These are phyloP conservation scores for Naganishia onofrii DNA, from an alignment of 768 basidiomycete genomes.

Conservation along the genomic window DNA sequence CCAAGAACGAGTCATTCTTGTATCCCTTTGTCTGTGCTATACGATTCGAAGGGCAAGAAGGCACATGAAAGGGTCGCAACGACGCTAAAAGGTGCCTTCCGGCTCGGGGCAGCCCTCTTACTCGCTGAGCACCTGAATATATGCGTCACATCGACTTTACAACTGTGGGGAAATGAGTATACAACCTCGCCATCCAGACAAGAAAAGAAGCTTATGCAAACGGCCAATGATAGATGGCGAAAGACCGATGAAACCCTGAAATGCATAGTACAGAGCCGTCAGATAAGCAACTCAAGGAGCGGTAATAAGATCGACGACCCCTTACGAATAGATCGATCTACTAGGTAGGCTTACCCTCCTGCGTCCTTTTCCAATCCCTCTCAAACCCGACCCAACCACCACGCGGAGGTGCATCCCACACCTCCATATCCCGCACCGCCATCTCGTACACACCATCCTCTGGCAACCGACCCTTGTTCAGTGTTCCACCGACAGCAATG, in stretches of 20 bases:
- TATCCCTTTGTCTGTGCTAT: background rate
- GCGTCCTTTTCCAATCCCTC: constrained; percentile 8
- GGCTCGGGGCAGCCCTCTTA: too few species aligned
- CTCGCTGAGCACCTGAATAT: background rate
- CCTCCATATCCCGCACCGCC: constrained; percentile 12
- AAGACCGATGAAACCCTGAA: constrained; percentile 1
- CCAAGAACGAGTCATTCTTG: background rate
- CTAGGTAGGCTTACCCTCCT: constrained; percentile 22
- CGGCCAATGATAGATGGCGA: constrained; percentile 19
- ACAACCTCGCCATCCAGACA: background rate
- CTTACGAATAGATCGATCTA: background rate
- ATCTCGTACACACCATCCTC: constrained; percentile 22
- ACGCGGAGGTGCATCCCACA: constrained; percentile 7
- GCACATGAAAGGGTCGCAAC: background rate
- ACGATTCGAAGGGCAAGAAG: background rate
- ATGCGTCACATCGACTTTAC: background rate
- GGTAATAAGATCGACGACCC: background rate
- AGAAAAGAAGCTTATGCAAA: background rate
- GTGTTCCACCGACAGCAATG: constrained; percentile 23
- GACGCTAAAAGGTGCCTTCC: background rate
- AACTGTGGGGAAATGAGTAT: background rate
- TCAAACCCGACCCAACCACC: constrained; percentile 21
- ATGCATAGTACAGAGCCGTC: background rate
- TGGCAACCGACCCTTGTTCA: constrained; percentile 24
- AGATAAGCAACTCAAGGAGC: background rate